Percentiles rank a stretch among this genome's conserved stretches.
These are phyloP conservation scores for Tetradesmus obliquus DNA, from an alignment of 139 green algal genomes.

Conservation along the genomic window DNA sequence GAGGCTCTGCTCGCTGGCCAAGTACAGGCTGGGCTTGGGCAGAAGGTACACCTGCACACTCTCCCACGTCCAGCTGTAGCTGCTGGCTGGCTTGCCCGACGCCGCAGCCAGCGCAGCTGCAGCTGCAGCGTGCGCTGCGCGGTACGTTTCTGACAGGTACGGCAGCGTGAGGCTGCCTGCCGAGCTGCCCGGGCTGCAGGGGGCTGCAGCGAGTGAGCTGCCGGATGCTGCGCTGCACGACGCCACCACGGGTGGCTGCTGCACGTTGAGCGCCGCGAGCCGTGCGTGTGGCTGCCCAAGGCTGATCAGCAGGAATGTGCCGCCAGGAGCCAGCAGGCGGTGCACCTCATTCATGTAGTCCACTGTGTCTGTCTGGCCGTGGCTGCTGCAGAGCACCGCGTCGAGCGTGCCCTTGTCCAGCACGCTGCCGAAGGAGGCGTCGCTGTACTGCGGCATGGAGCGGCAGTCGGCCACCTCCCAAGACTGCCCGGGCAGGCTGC, in stretches of 20 bases:
- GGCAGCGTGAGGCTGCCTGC: neutral
- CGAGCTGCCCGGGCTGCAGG: neutral
- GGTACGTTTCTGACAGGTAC: slow-evolving; percentile 8
- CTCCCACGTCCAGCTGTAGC: slow-evolving; percentile 25
- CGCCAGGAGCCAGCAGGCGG: slow-evolving; percentile 49
- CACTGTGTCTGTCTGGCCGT: slow-evolving; percentile 32
- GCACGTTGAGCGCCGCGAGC: slow-evolving; percentile 20
- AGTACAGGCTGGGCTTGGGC: slow-evolving; percentile 54
- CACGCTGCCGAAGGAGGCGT: slow-evolving; percentile 26
- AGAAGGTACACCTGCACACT: slow-evolving; percentile 48
- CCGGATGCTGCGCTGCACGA: neutral
- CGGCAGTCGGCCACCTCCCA: slow-evolving; percentile 56
- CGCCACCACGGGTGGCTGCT: neutral
- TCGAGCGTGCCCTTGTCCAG: slow-evolving; percentile 52
- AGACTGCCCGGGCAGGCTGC: neutral
- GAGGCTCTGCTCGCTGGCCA: slow-evolving; percentile 37
- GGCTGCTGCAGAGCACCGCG: slow-evolving; percentile 52
- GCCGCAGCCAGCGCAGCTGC: slow-evolving; percentile 9
- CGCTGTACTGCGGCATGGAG: slow-evolving; percentile 36
- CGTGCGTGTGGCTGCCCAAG: slow-evolving; percentile 43
- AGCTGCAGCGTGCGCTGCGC: neutral
- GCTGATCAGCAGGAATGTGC: slow-evolving; percentile 53
- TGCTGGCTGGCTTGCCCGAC: neutral
- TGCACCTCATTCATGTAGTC: slow-evolving; percentile 50
- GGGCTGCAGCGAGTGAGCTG: neutral